These are phyloP conservation scores for Boletus reticuloceps DNA, from an alignment of 768 basidiomycete species.

Conservation along the genomic window DNA sequence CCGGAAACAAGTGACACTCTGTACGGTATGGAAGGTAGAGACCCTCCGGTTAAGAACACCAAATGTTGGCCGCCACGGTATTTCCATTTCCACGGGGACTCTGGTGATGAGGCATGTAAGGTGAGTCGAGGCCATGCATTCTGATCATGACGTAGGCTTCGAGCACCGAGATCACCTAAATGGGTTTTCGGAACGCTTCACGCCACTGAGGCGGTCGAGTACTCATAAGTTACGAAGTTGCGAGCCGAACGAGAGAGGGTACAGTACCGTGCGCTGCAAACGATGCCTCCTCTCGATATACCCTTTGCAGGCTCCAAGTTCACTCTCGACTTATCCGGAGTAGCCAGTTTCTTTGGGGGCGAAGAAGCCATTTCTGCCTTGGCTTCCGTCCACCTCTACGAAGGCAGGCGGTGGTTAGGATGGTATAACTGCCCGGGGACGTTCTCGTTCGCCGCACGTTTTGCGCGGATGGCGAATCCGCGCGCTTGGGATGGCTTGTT, in stretches of 20 bases:
- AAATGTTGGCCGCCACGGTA: neutral
- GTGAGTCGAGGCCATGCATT: neutral
- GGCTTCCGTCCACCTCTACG: constrained; percentile 32
- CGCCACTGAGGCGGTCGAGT: neutral
- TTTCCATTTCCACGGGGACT: neutral
- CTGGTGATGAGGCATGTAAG: neutral
- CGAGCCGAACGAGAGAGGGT: neutral
- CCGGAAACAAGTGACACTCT: too few species aligned
- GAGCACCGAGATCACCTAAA: constrained; percentile 3
- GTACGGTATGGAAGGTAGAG: too few species aligned
- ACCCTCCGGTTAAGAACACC: neutral
- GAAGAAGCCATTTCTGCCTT: constrained; percentile 36
- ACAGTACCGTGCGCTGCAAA: neutral
- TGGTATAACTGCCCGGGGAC: constrained; percentile 39
- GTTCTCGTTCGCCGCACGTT: constrained; percentile 30
- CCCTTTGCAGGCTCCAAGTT: constrained; percentile 14
- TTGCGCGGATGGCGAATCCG: constrained; percentile 27
- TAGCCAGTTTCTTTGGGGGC: constrained; percentile 36
- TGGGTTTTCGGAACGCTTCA: neutral
- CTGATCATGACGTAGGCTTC: neutral
- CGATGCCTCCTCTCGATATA: constrained; percentile 20
- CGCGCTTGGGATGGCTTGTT: constrained; percentile 27
- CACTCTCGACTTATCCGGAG: constrained; percentile 27
- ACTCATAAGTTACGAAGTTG: neutral
- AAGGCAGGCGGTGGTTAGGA: constrained; percentile 33